Percentiles rank a stretch among this genome's conserved stretches.
Conservation (phyloP, 2,329 filamentous ascomycete species). For the Penicillium hordei region DNA sequence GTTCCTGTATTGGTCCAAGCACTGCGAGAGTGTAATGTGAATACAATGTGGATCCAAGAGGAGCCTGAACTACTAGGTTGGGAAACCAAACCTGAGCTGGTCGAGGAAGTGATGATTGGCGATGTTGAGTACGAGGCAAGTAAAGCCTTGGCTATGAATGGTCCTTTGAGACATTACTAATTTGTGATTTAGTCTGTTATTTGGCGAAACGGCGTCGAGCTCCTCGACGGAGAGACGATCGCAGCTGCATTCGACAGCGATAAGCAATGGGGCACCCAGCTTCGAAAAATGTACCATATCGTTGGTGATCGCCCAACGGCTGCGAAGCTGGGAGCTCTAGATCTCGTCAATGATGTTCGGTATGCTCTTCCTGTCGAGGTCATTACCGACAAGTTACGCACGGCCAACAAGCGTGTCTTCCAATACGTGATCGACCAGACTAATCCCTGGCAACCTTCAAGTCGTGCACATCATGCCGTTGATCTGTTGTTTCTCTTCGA, state of each 20-base stretch:
- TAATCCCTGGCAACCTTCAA: conserved; percentile 51
- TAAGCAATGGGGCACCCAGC: conserved; percentile 29
- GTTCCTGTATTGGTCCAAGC: conserved; percentile 36
- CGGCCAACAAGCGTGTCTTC: conserved; percentile 34
- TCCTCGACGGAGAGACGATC: conserved; percentile 36
- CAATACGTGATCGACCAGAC: conserved; percentile 47
- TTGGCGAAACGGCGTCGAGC: conserved; percentile 47
- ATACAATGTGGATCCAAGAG: conserved; percentile 46
- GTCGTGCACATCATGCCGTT: conserved; percentile 50
- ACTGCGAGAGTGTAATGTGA: conserved; percentile 38
- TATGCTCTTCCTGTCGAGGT: conserved; percentile 35
- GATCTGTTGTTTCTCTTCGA: conserved; percentile 50
- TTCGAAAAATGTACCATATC: conserved; percentile 47
- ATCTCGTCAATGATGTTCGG: conserved; percentile 34
- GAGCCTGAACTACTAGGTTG: conserved; percentile 40
- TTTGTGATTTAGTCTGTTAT: conserved; percentile 41
- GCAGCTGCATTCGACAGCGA: conserved; percentile 35
- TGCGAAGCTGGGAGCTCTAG: conserved; percentile 43
- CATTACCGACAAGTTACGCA: conserved; percentile 28
- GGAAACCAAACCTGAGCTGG: conserved; percentile 35
- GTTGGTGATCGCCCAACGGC: conserved; percentile 41
- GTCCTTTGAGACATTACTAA: neutral
- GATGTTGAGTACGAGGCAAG: conserved; percentile 47
- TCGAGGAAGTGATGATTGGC: conserved; percentile 43
- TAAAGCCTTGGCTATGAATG: neutral